phyloP scores from a whole-genome alignment of 495 filamentous ascomycete genomes.

The Eremomyces bilateralis region DNA sequence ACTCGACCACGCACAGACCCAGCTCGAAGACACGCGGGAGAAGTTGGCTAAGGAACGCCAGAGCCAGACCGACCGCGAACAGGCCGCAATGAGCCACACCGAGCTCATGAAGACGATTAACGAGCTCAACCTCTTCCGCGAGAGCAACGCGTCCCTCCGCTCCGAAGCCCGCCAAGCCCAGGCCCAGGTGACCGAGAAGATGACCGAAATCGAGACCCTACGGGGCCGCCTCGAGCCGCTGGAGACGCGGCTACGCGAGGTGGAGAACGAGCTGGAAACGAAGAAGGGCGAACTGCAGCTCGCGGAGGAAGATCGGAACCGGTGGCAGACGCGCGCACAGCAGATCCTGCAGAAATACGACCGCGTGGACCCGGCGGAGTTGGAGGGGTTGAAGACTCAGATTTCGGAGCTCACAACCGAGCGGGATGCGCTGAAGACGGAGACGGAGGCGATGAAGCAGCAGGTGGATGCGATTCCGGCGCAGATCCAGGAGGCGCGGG shows the following conservation, averaged over 20 bases:
- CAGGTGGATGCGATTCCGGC: conserved; percentile 28
- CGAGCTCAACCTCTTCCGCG: conserved; percentile 82
- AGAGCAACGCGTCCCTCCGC: conserved; percentile 74
- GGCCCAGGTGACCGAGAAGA: conserved; percentile 49
- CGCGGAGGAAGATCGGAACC: conserved; percentile 67
- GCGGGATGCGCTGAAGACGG: conserved; percentile 39
- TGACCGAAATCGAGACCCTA: conserved; percentile 49
- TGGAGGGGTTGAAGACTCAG: conserved; percentile 63
- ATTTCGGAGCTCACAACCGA: conserved; percentile 25
- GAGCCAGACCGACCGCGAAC: conserved; percentile 46
- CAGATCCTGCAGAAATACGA: conserved; percentile 92
- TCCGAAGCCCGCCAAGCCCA: conserved; percentile 65
- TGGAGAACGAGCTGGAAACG: conserved; percentile 57
- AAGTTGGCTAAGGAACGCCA: conserved; percentile 75
- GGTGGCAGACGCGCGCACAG: conserved; percentile 81
- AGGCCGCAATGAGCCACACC: conserved; percentile 52
- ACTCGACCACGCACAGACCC: conserved; percentile 60
- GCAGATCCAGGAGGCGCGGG: conserved; percentile 29
- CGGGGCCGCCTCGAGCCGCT: conserved; percentile 60
- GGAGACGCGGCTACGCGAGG: conserved; percentile 49
- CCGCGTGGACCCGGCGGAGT: conserved; percentile 75
- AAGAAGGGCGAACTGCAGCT: conserved; percentile 72
- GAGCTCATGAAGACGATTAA: conserved; percentile 84
- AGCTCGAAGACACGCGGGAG: conserved; percentile 68
- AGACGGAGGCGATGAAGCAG: conserved; percentile 35